A percentile compares a stretch with the other conserved stretches of the same genome.
Conservation (phyloP, 345 rosid genomes). For the Eucalyptus viminalis region DNA sequence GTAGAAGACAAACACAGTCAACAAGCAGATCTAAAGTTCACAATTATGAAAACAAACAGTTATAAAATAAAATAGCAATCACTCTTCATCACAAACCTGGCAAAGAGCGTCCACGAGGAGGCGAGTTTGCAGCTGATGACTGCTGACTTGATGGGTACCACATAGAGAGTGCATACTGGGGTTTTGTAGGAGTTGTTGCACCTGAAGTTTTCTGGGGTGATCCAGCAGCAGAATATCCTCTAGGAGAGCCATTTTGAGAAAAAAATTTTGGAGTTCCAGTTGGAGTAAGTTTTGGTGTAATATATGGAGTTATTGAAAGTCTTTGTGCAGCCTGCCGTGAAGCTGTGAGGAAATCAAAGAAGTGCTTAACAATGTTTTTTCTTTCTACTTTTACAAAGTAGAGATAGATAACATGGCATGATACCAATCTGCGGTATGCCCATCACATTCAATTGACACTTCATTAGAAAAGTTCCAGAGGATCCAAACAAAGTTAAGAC, state of each 20-base stretch:
- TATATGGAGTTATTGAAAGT: slow-evolving; percentile 66
- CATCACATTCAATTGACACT: background rate
- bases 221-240: slow-evolving; percentile 54
- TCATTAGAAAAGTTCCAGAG: background rate
- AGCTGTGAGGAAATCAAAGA: slow-evolving; percentile 19
- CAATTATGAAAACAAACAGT: background rate
- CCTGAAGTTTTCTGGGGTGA: slow-evolving; percentile 65
- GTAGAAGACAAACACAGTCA: background rate
- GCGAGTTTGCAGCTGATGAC: slow-evolving; percentile 86
- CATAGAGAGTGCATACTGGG: slow-evolving; percentile 45
- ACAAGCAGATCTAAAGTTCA: background rate
- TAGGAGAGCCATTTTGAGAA: slow-evolving; percentile 57
- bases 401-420: background rate
- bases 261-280: slow-evolving; percentile 65
- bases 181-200: slow-evolving; percentile 50
- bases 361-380: background rate
- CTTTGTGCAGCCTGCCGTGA: slow-evolving; percentile 38
- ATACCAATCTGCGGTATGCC: background rate
- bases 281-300: slow-evolving; percentile 76
- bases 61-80: background rate
- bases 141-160: slow-evolving; percentile 93
- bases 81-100: slow-evolving; percentile 39
- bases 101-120: slow-evolving; percentile 58
- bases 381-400: too few relatives aligned
- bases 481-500: background rate